Conservation (phyloP, 2,329 filamentous ascomycete species). For the Fusarium devonianum region DNA sequence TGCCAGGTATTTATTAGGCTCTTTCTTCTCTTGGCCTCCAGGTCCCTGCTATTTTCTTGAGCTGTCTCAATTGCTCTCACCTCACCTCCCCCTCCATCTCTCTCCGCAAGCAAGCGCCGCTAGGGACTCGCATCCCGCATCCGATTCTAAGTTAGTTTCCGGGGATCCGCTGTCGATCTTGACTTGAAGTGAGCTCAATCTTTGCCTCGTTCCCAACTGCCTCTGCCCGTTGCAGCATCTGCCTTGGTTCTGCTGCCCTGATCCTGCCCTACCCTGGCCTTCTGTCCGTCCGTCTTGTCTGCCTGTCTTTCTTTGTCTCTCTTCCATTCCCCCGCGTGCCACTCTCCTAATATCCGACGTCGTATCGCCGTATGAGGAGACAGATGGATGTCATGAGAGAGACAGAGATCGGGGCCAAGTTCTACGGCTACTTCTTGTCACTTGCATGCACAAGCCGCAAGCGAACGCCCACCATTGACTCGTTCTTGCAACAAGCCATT, state of each 20-base stretch:
- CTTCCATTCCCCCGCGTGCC: constrained; percentile 25
- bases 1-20: too few species aligned
- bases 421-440: not conserved
- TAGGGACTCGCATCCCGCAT: constrained; percentile 18
- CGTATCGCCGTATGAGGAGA: constrained; percentile 24
- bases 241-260: too few species aligned
- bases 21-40: too few species aligned
- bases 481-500: too few species aligned
- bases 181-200: constrained; percentile 38
- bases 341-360: constrained; percentile 24
- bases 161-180: constrained; percentile 36
- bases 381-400: not conserved
- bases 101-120: not conserved
- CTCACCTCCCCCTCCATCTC: constrained; percentile 18
- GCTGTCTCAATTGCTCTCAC: too few species aligned
- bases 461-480: constrained; percentile 19
- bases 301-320: constrained; percentile 7
- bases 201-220: constrained; percentile 6
- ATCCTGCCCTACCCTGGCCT: constrained; percentile 27
- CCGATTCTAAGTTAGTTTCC: constrained; percentile 28
- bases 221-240: too few species aligned
- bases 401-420: not conserved
- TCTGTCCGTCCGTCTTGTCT: constrained; percentile 6
- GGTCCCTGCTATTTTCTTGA: too few species aligned
- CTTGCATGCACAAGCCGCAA: constrained; percentile 23